phyloP scores from a whole-genome alignment of 2,329 filamentous ascomycete genomes.

The Aspergillus quadricinctus region DNA sequence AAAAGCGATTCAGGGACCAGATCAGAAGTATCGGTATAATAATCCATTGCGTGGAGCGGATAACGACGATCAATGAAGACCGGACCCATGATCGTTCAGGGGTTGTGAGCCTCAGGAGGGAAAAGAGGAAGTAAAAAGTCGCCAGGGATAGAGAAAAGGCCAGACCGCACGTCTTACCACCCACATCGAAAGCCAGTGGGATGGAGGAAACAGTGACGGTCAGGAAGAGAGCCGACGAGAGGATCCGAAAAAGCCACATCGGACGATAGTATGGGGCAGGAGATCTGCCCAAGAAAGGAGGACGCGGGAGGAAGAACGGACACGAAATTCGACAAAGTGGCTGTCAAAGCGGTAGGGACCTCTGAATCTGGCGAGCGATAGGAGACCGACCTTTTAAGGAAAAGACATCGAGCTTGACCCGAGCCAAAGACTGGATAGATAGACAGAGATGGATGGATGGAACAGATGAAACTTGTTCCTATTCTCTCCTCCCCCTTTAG shows the following conservation, averaged over 20 bases:
- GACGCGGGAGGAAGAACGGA: not conserved
- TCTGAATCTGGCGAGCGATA: not conserved
- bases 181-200: constrained; percentile 95
- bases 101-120: constrained; percentile 71
- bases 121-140: constrained; percentile 86
- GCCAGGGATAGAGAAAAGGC: constrained; percentile 89
- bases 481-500: not conserved
- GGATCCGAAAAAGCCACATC: constrained; percentile 80
- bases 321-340: not conserved
- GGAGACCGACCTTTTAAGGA: not conserved
- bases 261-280: constrained; percentile 17
- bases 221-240: constrained; percentile 81
- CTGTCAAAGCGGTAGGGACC: not conserved
- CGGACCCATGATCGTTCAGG: constrained; percentile 74
- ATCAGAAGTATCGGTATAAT: constrained; percentile 83
- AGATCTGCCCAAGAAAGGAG: constrained; percentile 1
- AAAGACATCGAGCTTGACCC: not conserved
- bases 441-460: not conserved
- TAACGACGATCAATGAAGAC: constrained; percentile 62
- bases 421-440: not conserved
- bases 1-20: constrained; percentile 93
- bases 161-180: constrained; percentile 86
- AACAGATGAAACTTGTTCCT: not conserved
- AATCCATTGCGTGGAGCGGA: constrained; percentile 78
- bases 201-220: constrained; percentile 92